Percentiles rank a stretch among this genome's conserved stretches.
phyloP scores from a whole-genome alignment of 2,329 filamentous ascomycete species.

The Grosmannia huntii region DNA sequence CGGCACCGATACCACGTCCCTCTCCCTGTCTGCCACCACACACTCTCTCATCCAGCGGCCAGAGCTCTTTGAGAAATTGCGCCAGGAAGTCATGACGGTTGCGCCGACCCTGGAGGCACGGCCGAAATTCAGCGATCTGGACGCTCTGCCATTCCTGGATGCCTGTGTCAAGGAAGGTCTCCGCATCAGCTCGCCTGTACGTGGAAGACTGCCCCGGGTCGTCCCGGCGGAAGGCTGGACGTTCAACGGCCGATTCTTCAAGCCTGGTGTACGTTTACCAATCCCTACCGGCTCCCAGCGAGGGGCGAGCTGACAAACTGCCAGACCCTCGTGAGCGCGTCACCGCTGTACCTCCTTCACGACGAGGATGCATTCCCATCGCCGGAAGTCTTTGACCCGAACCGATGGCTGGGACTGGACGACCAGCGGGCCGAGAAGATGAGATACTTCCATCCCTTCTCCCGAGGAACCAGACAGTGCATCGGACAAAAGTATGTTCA shows the following conservation, averaged over 20 bases:
- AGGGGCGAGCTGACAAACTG: background rate
- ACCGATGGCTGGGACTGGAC: background rate
- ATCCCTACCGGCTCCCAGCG: background rate
- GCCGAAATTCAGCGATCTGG: background rate
- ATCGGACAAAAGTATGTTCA: background rate
- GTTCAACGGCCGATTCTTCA: background rate
- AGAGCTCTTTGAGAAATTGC: background rate
- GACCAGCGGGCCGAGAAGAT: background rate
- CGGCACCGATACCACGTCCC: background rate
- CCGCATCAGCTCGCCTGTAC: background rate
- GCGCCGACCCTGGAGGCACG: background rate
- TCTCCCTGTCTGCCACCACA: background rate
- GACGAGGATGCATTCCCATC: background rate
- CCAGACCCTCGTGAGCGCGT: background rate
- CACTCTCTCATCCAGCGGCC: background rate
- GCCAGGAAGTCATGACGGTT: background rate
- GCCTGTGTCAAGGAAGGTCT: background rate
- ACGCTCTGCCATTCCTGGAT: background rate
- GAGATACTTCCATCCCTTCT: background rate
- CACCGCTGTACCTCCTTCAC: background rate
- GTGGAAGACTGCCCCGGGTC: background rate
- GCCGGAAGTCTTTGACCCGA: background rate
- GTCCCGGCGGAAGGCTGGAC: background rate
- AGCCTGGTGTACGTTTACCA: background rate
- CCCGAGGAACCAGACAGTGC: background rate